Evolutionary conservation across 768 basidiomycete genomes (phyloP).

Genomic region (Trametes meyenii): DNA sequence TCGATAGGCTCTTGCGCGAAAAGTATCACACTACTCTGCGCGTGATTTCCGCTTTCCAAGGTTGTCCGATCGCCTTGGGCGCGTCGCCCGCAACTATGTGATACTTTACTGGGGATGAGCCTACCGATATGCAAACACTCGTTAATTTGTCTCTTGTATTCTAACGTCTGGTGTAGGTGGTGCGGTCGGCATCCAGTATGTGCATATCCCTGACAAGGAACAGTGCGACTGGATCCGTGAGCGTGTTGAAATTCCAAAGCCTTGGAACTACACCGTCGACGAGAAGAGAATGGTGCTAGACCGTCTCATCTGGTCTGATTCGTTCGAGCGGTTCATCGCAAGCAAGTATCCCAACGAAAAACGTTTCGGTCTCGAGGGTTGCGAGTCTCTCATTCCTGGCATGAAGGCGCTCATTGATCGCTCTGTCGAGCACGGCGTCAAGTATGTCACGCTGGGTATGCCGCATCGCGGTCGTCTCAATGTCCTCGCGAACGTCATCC

Average conservation of each 20-base stretch:
- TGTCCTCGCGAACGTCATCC: conserved; percentile 96
- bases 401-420: conserved; percentile 99
- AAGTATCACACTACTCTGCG: no score
- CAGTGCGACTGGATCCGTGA: conserved; percentile 99
- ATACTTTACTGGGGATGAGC: neutral
- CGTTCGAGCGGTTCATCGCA: conserved; percentile 97
- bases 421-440: conserved; percentile 94
- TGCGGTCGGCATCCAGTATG: conserved; percentile 86
- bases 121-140: neutral
- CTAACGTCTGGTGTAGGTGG: conserved; percentile 40
- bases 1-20: no score
- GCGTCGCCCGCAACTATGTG: no score
- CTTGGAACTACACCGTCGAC: conserved; percentile 97
- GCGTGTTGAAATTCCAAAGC: conserved; percentile 91
- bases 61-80: no score
- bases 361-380: conserved; percentile 98
- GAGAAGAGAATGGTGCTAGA: conserved; percentile 99
- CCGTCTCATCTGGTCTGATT: conserved; percentile 99
- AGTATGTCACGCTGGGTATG: conserved; percentile 98
- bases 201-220: conserved; percentile 97
- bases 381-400: conserved; percentile 95
- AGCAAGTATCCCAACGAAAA: conserved; percentile 99
- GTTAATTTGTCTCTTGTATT: neutral
- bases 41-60: no score
- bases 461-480: conserved; percentile 98